Conservation (phyloP, 306 rosid genomes). For the Bauhinia variegata region DNA sequence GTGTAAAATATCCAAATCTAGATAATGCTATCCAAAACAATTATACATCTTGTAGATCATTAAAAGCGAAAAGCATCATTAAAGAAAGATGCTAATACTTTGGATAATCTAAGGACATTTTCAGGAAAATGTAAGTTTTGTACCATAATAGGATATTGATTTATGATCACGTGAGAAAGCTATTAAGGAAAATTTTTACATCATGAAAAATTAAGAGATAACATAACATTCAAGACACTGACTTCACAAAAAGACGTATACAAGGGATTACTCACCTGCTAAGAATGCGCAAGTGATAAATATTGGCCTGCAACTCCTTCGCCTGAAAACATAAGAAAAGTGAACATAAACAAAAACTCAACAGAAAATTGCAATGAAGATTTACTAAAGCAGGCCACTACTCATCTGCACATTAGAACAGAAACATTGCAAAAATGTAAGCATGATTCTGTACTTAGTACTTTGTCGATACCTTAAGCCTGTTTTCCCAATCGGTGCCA, state of each 20-base stretch:
- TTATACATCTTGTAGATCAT: slow-evolving; percentile 4
- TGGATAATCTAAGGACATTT: slow-evolving; percentile 1
- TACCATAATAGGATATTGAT: neutral
- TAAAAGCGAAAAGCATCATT: slow-evolving; percentile 2
- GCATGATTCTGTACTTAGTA: slow-evolving; percentile 11
- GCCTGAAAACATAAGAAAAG: slow-evolving; percentile 52
- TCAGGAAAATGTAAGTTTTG: neutral
- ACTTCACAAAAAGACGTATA: neutral
- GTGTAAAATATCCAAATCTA: slow-evolving; percentile 6
- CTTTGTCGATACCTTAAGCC: slow-evolving; percentile 70
- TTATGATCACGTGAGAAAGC: neutral
- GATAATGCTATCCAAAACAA: slow-evolving; percentile 4
- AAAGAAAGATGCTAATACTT: neutral
- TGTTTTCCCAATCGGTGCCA: slow-evolving; percentile 93
- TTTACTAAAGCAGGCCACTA: slow-evolving; percentile 4
- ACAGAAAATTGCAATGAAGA: slow-evolving; percentile 11
- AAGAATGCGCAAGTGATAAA: slow-evolving; percentile 65
- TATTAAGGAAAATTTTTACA: slow-evolving; percentile 18
- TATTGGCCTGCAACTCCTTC: slow-evolving; percentile 85
- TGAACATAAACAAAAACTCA: slow-evolving; percentile 34
- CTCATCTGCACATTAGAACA: neutral
- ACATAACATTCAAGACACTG: too few relatives aligned
- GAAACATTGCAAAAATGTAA: slow-evolving; percentile 16
- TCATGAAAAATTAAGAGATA: neutral
- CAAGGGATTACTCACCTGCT: slow-evolving; percentile 72